phyloP scores from a whole-genome alignment of 805 yeast species.

The Scheffersomyces ergatensis region DNA sequence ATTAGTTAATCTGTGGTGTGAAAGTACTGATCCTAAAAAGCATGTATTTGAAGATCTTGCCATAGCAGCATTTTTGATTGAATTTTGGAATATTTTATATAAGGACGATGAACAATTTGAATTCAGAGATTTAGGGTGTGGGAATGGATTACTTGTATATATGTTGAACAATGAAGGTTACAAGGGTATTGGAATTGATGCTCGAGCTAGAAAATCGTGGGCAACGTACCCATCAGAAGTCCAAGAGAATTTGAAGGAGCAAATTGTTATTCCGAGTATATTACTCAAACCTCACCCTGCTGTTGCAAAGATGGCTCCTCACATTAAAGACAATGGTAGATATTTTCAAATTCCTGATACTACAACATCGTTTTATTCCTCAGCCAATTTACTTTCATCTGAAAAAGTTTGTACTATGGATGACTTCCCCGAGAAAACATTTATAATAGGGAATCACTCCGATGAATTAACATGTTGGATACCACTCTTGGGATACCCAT shows the following conservation, averaged over 20 bases:
- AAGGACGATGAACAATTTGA: conserved; percentile 46
- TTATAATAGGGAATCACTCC: conserved; percentile 90
- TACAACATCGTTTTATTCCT: conserved; percentile 53
- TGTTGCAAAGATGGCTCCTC: conserved; percentile 50
- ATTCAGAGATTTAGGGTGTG: conserved; percentile 92
- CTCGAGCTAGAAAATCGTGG: conserved; percentile 89
- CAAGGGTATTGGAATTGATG: conserved; percentile 83
- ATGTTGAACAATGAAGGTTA: conserved; percentile 77
- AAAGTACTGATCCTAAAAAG: conserved; percentile 89
- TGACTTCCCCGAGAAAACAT: conserved; percentile 68
- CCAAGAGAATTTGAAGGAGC: conserved; percentile 60
- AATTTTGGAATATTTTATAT: conserved; percentile 65
- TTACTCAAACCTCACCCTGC: conserved; percentile 71
- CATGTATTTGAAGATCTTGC: conserved; percentile 97
- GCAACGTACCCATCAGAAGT: conserved; percentile 64
- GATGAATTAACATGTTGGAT: conserved; percentile 96
- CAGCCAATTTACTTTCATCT: conserved; percentile 50
- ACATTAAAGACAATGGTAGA: conserved; percentile 58
- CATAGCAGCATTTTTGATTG: conserved; percentile 90
- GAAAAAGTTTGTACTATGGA: conserved; percentile 53
- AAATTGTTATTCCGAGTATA: conserved; percentile 78
- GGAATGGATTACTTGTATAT: conserved; percentile 84
- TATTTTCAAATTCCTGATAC: conserved; percentile 17
- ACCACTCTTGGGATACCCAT: conserved; percentile 82
- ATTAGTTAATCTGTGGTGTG: conserved; percentile 84